phyloP scores from a whole-genome alignment of 106 monocot genomes.

The Iris macrosiphon region DNA sequence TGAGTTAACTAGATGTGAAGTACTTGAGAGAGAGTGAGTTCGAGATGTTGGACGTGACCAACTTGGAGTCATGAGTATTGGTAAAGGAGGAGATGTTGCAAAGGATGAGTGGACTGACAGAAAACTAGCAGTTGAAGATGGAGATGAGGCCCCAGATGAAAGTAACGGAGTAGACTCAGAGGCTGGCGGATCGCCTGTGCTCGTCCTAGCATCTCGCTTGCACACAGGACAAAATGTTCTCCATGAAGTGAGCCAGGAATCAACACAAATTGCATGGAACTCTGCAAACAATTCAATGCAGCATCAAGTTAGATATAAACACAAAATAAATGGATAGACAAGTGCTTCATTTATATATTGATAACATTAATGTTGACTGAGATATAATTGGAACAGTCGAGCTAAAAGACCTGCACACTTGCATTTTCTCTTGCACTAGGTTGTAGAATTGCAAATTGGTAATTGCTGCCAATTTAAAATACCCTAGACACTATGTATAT shows the following conservation, averaged over 20 bases:
- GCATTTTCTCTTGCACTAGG: no score
- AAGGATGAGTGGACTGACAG: constrained; percentile 36
- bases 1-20: constrained; percentile 12
- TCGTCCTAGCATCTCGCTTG: constrained; percentile 71
- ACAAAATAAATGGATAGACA: not conserved
- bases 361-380: no score
- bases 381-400: no score
- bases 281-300: constrained; percentile 29
- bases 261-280: constrained; percentile 79
- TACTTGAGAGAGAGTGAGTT: not conserved
- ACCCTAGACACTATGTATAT: no score
- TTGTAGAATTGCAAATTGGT: no score
- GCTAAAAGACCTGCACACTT: no score
- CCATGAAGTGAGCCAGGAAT: constrained; percentile 89
- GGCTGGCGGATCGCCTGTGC: constrained; percentile 25
- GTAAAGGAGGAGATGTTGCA: constrained; percentile 15
- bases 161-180: constrained; percentile 65
- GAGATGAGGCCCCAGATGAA: constrained; percentile 24
- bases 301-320: constrained; percentile 1
- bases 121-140: constrained; percentile 9
- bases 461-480: no score
- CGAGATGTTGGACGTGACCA: constrained; percentile 8
- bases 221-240: constrained; percentile 91
- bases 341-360: no score
- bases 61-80: constrained; percentile 27